Evolutionary conservation across 2,329 filamentous ascomycete genomes (phyloP).

Genomic region (Pseudogymnoascus sp.): DNA sequence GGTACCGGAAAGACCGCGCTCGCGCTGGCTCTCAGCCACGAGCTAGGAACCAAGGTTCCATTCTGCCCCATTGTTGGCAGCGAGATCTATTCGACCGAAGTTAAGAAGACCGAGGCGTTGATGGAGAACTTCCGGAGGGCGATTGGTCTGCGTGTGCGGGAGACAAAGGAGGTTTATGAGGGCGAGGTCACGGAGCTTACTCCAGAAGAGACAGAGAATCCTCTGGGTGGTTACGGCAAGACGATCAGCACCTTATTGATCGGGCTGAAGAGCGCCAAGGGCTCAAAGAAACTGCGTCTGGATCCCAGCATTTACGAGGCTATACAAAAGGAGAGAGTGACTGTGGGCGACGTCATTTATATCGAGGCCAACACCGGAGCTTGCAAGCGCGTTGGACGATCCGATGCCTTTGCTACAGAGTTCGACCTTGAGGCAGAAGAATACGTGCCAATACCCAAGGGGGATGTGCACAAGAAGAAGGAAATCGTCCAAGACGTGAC

Average conservation of each 20-base stretch:
- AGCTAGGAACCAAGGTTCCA: constrained; percentile 94
- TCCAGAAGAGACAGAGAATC: constrained; percentile 96
- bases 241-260: constrained; percentile 95
- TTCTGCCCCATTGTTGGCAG: constrained; percentile 98
- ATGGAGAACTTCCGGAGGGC: constrained; percentile 99
- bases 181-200: constrained; percentile 97
- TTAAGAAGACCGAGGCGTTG: constrained; percentile 98
- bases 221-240: constrained; percentile 90
- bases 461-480: constrained; percentile 99
- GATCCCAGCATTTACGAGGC: constrained; percentile 99
- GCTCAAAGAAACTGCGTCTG: constrained; percentile 93
- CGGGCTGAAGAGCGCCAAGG: constrained; percentile 88
- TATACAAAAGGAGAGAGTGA: constrained; percentile 95
- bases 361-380: constrained; percentile 98
- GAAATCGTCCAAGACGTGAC: constrained; percentile 99
- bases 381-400: constrained; percentile 92
- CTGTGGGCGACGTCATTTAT: constrained; percentile 95
- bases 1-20: constrained; percentile 97
- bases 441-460: constrained; percentile 97
- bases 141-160: constrained; percentile 91
- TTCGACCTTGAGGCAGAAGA: constrained; percentile 98
- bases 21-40: constrained; percentile 90
- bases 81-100: constrained; percentile 95
- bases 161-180: constrained; percentile 99
- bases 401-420: constrained; percentile 94